phyloP scores from a whole-genome alignment of 805 yeast genomes.

The Lipomyces yamanashiensis region DNA sequence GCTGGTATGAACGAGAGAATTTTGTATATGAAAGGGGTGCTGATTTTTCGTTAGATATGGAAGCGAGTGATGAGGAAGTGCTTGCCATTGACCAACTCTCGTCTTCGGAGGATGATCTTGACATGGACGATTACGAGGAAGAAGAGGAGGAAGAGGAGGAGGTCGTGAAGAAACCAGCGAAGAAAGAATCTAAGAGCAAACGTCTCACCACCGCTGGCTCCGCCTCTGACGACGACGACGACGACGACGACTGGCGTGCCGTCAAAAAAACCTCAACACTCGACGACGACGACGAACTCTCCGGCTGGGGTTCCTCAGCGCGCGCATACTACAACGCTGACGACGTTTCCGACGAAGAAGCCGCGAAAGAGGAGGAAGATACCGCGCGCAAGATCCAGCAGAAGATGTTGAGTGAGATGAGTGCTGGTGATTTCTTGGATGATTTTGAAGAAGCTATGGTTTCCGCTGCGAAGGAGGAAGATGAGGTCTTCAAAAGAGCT shows the following conservation, averaged over 20 bases:
- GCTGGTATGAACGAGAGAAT: conserved; percentile 31
- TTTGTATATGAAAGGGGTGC: neutral
- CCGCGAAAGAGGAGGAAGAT: conserved; percentile 75
- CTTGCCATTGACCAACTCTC: conserved; percentile 46
- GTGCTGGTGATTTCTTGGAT: conserved; percentile 75
- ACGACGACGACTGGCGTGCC: conserved; percentile 56
- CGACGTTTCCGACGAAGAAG: conserved; percentile 69
- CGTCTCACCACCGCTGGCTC: conserved; percentile 39
- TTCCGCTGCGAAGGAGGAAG: conserved; percentile 54
- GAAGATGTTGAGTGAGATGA: conserved; percentile 73
- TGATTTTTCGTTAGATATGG: conserved; percentile 38
- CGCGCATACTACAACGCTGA: conserved; percentile 43
- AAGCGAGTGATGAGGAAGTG: conserved; percentile 63
- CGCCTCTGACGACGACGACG: conserved; percentile 53
- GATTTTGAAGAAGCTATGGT: conserved; percentile 79
- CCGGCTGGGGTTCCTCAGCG: conserved; percentile 49
- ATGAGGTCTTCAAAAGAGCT: conserved; percentile 36
- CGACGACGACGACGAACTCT: conserved; percentile 41
- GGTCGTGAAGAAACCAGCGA: conserved; percentile 39
- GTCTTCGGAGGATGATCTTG: conserved; percentile 53
- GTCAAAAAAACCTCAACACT: conserved; percentile 39
- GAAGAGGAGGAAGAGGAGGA: conserved; percentile 53
- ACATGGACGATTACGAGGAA: conserved; percentile 49
- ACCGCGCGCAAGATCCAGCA: conserved; percentile 90
- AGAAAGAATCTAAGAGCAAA: neutral